Base-by-base conservation (phyloP, 1,284 basidiomycete genomes). In the Coniferiporia sulphurascens region DNA sequence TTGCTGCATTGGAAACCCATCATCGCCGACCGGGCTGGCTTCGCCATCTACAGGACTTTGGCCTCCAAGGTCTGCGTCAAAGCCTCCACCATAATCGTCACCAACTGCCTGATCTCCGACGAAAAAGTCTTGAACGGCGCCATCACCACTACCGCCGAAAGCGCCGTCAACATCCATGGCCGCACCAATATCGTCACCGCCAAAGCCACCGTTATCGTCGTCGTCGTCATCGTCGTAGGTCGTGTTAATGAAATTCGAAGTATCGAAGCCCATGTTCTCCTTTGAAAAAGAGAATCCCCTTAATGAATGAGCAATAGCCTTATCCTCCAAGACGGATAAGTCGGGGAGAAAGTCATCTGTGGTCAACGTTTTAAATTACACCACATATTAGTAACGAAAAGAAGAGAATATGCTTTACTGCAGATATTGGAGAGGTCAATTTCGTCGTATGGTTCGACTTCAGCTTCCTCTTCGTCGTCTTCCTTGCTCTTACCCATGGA, bases 251-350 rank as follows among this genome's bases (percentile, higher is more conserved):
- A 70, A 63, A 21, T 63, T 63, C 34, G 70, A 69, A 13, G 72
- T 83, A 63, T 92, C 87, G 22, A 85, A 77, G 9, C 80, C 74
- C 69, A 81, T 81, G 7, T 81, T 73, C 64, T 82, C 78, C 60
- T 81, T 83, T 21, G 82, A 74, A 70, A 97, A 97, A 1, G 87
- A 83, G 76, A 98, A 98, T 27, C 79, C 82, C 5, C 83, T 77
- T 0, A 98, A 78, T 0, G 91, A 91, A 58, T 87, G 86, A 4
- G 89, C 88, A 58, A 98, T 94, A 34, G 83, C 83, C 64, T 83
- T 87, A 53, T 81, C 77, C 46, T 88, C 82, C 5, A 92, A 72
- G 13, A 75, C 72, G 34, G 80, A 74, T n/a, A 89, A 68, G 55
- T 87, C 79, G 1, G 90, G 86, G 17, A 95, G 71, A 71, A 89